Evolutionary conservation across 495 filamentous ascomycete genomes (phyloP).

Genomic region (Cercophora samala): DNA sequence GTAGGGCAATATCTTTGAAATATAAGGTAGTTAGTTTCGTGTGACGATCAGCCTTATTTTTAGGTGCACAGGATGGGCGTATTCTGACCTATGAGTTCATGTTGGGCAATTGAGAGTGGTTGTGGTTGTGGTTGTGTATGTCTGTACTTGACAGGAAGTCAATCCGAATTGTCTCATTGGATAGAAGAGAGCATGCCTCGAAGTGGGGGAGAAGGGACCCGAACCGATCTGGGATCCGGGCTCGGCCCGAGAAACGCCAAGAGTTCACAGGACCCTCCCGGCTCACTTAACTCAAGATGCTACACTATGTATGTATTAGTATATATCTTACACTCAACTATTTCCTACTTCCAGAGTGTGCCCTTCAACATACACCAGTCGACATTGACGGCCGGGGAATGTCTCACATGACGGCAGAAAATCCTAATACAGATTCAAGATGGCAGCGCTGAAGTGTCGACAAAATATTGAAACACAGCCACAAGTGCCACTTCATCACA

Average conservation of each 20-base stretch:
- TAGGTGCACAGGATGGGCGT: background rate
- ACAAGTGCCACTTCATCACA: background rate
- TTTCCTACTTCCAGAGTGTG: background rate
- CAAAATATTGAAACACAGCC: slow-evolving; percentile 10
- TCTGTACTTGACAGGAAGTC: no score
- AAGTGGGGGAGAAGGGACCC: background rate
- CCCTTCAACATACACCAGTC: no score
- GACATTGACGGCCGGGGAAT: background rate
- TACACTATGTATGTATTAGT: no score
- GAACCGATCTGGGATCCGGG: background rate
- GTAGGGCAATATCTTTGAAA: background rate
- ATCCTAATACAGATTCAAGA: background rate
- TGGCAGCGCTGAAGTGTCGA: background rate
- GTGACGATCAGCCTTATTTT: background rate
- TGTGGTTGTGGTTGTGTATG: background rate
- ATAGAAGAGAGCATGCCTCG: background rate
- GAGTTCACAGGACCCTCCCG: background rate
- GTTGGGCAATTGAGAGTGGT: background rate
- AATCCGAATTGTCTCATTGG: no score
- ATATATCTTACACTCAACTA: no score
- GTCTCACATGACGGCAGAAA: background rate
- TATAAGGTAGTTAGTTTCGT: background rate
- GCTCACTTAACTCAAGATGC: no score
- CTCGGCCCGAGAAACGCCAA: background rate
- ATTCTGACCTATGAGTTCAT: background rate